Evolutionary conservation across 495 filamentous ascomycete genomes (phyloP), one percentile per base, ranked within the genome.

Genomic region (Pyrenula aspistea): DNA sequence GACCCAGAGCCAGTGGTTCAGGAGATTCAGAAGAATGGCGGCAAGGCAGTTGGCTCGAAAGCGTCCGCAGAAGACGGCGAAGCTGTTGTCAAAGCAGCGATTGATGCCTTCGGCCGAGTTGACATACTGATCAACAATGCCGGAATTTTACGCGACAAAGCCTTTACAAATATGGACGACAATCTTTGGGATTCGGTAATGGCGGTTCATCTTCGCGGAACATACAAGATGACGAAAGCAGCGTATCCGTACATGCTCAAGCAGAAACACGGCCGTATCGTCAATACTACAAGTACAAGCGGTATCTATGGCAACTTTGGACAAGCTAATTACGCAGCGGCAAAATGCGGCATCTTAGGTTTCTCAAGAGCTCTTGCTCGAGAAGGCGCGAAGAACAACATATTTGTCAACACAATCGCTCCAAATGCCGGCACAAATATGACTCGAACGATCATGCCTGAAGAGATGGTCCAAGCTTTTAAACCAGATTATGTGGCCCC

Each of bases 261-360:
- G 80, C 94, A 98, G 75, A 97, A 96, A 81, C 97, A 96, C 61
- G 93, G 93, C 60, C 89, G 93, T 65, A 80, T 98, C 55, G 78
- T 98, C 68, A 98, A 98, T 77, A 98, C 93, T 57, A 89, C 93
- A 15, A 94, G 88, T 52, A 96, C 93, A 42, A 91, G 87, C 67
- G 93, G 93, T 72, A 96, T 98, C 73, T 98, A 98, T 64, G 93
- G 93, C 61, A 98, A 96, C 79, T 98, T 98, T 63, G 93, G 93
- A 56, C 93, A 98, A 75, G 91, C 93, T 63, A 97, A 98, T 76
- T 98, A 98, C 70, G 83, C 93, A 54, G 87, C 92, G 55, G 93
- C 94, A 56, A 98, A 98, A 83, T 80, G 84, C 58, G 94, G 87
- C 70, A 98, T 98, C 62, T 83, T 98, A 24, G 93, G 93, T 55